These are phyloP conservation scores for Tremella yokohamensis DNA, from an alignment of 768 basidiomycete genomes.

Conservation along the genomic window DNA sequence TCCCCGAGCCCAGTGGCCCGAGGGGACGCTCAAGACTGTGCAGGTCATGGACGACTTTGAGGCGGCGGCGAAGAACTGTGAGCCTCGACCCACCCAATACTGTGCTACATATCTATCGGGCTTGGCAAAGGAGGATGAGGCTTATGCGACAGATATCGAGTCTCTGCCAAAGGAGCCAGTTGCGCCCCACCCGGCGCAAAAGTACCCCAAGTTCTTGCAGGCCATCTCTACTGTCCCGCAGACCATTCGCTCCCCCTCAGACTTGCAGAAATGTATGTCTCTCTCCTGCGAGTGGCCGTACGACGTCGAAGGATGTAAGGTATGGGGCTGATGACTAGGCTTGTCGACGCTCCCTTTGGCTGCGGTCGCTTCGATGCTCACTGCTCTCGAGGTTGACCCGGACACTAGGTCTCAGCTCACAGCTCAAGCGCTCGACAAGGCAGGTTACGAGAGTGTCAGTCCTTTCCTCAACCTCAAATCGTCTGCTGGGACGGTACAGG, in stretches of 20 bases:
- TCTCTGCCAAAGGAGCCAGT: conserved; percentile 42
- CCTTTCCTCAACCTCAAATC: not conserved
- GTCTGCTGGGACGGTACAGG: not conserved
- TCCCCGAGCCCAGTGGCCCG: conserved; percentile 32
- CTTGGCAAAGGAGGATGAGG: not conserved
- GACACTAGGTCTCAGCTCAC: conserved; percentile 13
- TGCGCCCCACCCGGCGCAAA: conserved; percentile 46
- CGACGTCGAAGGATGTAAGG: not conserved
- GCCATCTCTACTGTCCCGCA: conserved; percentile 33
- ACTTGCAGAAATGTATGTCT: conserved; percentile 46
- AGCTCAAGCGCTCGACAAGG: conserved; percentile 34
- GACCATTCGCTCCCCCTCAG: conserved; percentile 42
- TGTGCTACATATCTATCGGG: not conserved
- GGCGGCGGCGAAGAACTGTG: conserved; percentile 42
- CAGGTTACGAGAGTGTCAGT: conserved; percentile 43
- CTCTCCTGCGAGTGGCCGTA: not conserved
- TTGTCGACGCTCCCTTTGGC: conserved; percentile 44
- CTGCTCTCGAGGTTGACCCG: conserved; percentile 37
- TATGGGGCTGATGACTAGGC: conserved; percentile 12
- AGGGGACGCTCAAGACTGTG: conserved; percentile 42
- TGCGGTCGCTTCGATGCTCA: conserved; percentile 33
- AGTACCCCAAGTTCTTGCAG: conserved; percentile 48
- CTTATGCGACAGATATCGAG: conserved; percentile 32
- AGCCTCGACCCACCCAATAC: conserved; percentile 14
- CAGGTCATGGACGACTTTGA: conserved; percentile 45